These are phyloP conservation scores for Barnettozyma sucrosica DNA, from an alignment of 805 yeast genomes.

Conservation along the genomic window DNA sequence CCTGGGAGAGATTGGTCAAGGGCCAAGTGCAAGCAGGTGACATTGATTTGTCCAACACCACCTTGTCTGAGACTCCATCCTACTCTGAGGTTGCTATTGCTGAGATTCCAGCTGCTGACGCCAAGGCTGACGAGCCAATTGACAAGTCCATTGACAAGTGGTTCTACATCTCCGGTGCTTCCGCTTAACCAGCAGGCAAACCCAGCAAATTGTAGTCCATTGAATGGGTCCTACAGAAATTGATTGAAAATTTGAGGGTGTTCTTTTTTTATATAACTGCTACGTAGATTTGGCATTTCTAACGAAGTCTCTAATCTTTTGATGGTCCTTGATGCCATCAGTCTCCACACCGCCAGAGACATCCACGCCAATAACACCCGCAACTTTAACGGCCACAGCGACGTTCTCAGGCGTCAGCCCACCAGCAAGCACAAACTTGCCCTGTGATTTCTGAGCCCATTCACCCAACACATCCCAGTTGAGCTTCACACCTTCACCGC, in stretches of 20 bases:
- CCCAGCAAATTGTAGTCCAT: conserved; percentile 2
- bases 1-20: conserved; percentile 72
- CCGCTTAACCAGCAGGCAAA: conserved; percentile 30
- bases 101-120: conserved; percentile 64
- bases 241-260: too few relatives aligned
- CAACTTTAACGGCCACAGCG: conserved; percentile 36
- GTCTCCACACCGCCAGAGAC: conserved; percentile 95
- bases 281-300: conserved; percentile 35
- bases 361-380: conserved; percentile 82
- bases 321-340: conserved; percentile 61
- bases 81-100: conserved; percentile 42
- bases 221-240: neutral
- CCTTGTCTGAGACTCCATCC: conserved; percentile 52
- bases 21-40: conserved; percentile 63
- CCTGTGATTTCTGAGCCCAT: conserved; percentile 27
- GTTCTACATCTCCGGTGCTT: conserved; percentile 92
- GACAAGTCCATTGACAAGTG: conserved; percentile 96
- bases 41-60: conserved; percentile 71
- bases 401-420: conserved; percentile 82
- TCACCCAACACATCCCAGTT: conserved; percentile 57
- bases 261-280: neutral
- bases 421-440: conserved; percentile 71
- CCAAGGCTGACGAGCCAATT: conserved; percentile 84
- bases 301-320: conserved; percentile 58
- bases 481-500: conserved; percentile 84